Conservation (phyloP, 2,329 filamentous ascomycete genomes). For the Aspergillus fijiensis region DNA sequence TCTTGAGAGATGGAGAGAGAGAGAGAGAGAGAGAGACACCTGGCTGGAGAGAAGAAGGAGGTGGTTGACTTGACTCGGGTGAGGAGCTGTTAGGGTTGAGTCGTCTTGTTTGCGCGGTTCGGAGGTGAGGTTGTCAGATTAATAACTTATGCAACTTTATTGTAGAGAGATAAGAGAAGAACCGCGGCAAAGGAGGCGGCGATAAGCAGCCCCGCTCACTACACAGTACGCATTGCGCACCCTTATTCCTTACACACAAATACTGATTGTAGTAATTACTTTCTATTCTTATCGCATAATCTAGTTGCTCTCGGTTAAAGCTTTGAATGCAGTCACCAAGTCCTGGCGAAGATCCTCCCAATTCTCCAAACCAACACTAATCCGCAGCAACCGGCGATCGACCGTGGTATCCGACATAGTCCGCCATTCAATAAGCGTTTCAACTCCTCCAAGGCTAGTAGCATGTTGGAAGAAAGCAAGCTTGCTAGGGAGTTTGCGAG, state of each 20-base stretch:
- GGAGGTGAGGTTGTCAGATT: too few species aligned
- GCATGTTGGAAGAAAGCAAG: conserved; percentile 87
- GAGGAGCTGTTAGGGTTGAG: too few species aligned
- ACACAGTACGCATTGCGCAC: too few species aligned
- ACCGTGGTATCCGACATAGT: conserved; percentile 77
- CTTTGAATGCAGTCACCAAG: conserved; percentile 65
- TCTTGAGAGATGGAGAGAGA: too few species aligned
- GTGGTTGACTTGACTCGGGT: too few species aligned
- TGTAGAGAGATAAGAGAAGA: too few species aligned
- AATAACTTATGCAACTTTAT: too few species aligned
- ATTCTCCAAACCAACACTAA: conserved; percentile 85
- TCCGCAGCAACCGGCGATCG: conserved; percentile 69
- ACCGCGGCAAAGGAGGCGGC: too few species aligned
- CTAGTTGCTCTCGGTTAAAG: conserved; percentile 41
- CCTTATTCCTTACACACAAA: not conserved
- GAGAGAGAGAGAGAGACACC: too few species aligned
- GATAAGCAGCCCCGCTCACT: too few species aligned
- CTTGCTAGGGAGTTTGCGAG: conserved; percentile 72
- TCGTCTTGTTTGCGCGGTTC: too few species aligned
- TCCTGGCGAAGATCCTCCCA: conserved; percentile 82
- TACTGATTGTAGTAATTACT: not conserved
- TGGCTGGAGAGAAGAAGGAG: too few species aligned
- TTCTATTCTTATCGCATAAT: not conserved
- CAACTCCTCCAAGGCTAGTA: conserved; percentile 88
- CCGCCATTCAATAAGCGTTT: conserved; percentile 95